phyloP scores from a whole-genome alignment of 2,329 filamentous ascomycete species.

The Fusarium abutilonis region DNA sequence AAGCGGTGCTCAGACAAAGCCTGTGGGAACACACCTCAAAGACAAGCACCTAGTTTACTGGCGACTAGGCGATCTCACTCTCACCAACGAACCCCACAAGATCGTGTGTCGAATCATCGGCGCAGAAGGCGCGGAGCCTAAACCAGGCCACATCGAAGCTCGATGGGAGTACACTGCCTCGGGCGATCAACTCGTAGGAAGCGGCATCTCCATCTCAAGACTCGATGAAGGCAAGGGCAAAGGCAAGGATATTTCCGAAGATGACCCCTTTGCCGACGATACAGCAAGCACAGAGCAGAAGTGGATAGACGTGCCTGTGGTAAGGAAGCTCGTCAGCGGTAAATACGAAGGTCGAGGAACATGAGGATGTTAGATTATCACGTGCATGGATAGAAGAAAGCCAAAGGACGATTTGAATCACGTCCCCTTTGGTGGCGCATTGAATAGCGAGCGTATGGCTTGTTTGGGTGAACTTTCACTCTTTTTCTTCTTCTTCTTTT shows the following conservation, averaged over 20 bases:
- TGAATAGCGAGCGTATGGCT: slow-evolving; percentile 46
- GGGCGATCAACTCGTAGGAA: slow-evolving; percentile 59
- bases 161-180: slow-evolving; percentile 72
- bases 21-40: slow-evolving; percentile 79
- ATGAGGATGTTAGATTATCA: slow-evolving; percentile 15
- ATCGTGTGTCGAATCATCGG: slow-evolving; percentile 83
- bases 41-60: slow-evolving; percentile 83
- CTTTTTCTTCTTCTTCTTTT: slow-evolving; percentile 26
- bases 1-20: slow-evolving; percentile 77
- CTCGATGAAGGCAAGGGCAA: slow-evolving; percentile 62
- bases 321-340: slow-evolving; percentile 76
- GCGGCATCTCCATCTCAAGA: slow-evolving; percentile 72
- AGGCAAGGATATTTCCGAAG: slow-evolving; percentile 60
- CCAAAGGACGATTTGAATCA: slow-evolving; percentile 18
- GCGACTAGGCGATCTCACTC: slow-evolving; percentile 78
- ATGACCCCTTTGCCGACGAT: slow-evolving; percentile 75
- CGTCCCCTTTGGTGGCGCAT: slow-evolving; percentile 45
- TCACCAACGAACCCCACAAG: slow-evolving; percentile 73
- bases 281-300: slow-evolving; percentile 46
- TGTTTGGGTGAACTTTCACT: slow-evolving; percentile 37
- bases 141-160: slow-evolving; percentile 81
- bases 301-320: slow-evolving; percentile 75
- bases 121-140: slow-evolving; percentile 75
- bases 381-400: slow-evolving; percentile 37
- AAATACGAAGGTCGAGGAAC: slow-evolving; percentile 71